Conservation (phyloP, 371 early-diverging fungal genomes). For the Apophysomyces ossiformis region DNA sequence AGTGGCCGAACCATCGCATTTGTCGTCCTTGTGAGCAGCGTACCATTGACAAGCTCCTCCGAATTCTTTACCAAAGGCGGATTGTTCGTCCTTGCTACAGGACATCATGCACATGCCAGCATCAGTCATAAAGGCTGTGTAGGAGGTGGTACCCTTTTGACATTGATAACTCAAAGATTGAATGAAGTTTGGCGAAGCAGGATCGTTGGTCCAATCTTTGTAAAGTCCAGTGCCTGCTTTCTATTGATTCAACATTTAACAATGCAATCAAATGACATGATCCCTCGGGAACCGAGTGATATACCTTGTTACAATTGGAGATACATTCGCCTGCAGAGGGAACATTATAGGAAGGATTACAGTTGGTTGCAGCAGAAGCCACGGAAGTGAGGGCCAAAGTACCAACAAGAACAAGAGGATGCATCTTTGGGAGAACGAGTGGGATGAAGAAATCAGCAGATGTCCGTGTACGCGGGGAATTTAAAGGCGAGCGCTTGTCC, state of each 20-base stretch:
- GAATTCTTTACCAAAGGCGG: slow-evolving; percentile 30
- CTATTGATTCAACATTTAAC: slow-evolving; percentile 4
- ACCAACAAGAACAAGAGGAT: neutral
- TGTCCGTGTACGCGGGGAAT: slow-evolving; percentile 3
- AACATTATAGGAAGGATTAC: slow-evolving; percentile 42
- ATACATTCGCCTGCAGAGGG: slow-evolving; percentile 34
- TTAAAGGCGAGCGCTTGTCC: neutral
- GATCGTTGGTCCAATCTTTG: slow-evolving; percentile 34
- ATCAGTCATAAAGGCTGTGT: slow-evolving; percentile 37
- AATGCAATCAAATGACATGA: neutral
- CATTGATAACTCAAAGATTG: slow-evolving; percentile 32
- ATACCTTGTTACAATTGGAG: slow-evolving; percentile 39
- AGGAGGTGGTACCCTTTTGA: slow-evolving; percentile 32
- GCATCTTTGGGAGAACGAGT: neutral
- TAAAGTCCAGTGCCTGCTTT: slow-evolving; percentile 33
- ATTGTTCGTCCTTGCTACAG: slow-evolving; percentile 30
- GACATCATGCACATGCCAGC: slow-evolving; percentile 43
- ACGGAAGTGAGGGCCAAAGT: slow-evolving; percentile 16
- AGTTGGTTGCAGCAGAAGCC: slow-evolving; percentile 28
- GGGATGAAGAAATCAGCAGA: neutral
- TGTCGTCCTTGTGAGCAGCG: slow-evolving; percentile 25
- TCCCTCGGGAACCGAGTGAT: neutral
- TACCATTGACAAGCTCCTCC: slow-evolving; percentile 34
- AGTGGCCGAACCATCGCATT: slow-evolving; percentile 16
- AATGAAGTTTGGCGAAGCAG: slow-evolving; percentile 36